Conservation (phyloP, 306 rosid genomes). For the Trichosanthes cucumerina region DNA sequence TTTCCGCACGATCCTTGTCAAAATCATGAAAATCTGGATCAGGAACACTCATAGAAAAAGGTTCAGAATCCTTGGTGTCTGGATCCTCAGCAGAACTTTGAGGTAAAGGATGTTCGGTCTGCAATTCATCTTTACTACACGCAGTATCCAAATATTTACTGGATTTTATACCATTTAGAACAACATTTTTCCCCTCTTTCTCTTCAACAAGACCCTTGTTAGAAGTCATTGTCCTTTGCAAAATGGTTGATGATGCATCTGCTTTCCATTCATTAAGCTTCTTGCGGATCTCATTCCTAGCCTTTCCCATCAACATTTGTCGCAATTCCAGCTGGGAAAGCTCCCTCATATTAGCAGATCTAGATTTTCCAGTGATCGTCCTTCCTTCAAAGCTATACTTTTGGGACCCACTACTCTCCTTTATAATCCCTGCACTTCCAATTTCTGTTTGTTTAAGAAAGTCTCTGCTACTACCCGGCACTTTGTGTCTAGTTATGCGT, state of each 20-base stretch:
- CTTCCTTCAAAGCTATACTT: conserved; percentile 29
- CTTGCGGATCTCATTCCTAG: conserved; percentile 37
- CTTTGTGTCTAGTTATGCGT: conserved; percentile 15
- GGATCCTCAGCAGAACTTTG: conserved; percentile 19
- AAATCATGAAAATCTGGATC: conserved; percentile 94
- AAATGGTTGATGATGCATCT: conserved; percentile 19
- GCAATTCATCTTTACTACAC: conserved; percentile 14
- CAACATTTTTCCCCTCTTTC: conserved; percentile 13
- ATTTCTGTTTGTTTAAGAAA: conserved; percentile 14
- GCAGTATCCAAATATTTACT: conserved; percentile 10
- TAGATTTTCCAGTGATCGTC: conserved; percentile 22
- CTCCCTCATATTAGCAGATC: conserved; percentile 26
- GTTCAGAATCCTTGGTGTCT: conserved; percentile 15
- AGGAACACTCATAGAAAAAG: conserved; percentile 54
- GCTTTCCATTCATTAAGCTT: conserved; percentile 40
- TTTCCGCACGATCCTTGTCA: conserved; percentile 68
- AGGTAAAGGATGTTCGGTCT: conserved; percentile 13
- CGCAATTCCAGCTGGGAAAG: conserved; percentile 27
- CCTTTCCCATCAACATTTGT: conserved; percentile 40
- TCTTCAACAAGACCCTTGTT: conserved; percentile 22
- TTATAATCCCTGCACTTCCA: conserved; percentile 22
- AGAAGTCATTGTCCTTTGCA: conserved; percentile 12
- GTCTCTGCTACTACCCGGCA: conserved; percentile 11
- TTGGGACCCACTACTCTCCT: conserved; percentile 25
- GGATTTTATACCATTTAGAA: conserved; percentile 21